These are phyloP conservation scores for Rhodotorula mucilaginosa DNA, from an alignment of 1,284 basidiomycete genomes.

Conservation along the genomic window DNA sequence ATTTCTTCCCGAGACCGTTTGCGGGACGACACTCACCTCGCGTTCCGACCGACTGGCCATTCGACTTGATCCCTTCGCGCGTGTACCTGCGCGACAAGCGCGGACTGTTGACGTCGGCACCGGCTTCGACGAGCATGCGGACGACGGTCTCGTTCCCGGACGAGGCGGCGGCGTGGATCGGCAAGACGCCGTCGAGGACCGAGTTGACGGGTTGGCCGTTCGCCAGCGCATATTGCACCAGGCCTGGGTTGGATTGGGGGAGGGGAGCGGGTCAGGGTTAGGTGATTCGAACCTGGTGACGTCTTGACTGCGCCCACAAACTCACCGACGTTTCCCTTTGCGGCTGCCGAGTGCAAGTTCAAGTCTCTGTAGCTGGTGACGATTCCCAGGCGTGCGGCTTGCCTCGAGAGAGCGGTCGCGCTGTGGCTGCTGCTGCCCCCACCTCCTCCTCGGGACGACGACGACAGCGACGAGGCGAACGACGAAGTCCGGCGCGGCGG, in stretches of 20 bases:
- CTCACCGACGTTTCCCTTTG: constrained; percentile 63
- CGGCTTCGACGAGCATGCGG: constrained; percentile 76
- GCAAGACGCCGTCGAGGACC: constrained; percentile 84
- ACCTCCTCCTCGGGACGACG: not conserved
- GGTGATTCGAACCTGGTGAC: too few species aligned
- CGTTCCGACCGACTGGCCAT: constrained; percentile 59
- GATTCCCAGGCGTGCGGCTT: constrained; percentile 33
- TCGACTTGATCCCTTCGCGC: constrained; percentile 60
- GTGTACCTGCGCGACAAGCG: constrained; percentile 69
- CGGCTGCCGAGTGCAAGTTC: constrained; percentile 82
- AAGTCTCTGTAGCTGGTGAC: constrained; percentile 53
- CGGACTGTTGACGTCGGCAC: constrained; percentile 89
- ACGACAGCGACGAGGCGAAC: constrained; percentile 1
- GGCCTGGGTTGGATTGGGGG: constrained; percentile 48
- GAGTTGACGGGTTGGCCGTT: constrained; percentile 91
- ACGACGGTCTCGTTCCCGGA: constrained; percentile 82
- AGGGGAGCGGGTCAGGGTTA: not conserved
- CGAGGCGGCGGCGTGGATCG: constrained; percentile 83
- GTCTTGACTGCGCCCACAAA: not conserved
- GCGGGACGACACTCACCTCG: constrained; percentile 45
- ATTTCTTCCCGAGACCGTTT: not conserved
- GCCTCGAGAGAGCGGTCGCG: not conserved
- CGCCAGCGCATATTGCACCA: constrained; percentile 81
- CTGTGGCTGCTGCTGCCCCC: not conserved
- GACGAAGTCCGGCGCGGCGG: not conserved